Base-by-base conservation (phyloP, 2,329 filamentous ascomycete species). In the Colletotrichum lini region DNA sequence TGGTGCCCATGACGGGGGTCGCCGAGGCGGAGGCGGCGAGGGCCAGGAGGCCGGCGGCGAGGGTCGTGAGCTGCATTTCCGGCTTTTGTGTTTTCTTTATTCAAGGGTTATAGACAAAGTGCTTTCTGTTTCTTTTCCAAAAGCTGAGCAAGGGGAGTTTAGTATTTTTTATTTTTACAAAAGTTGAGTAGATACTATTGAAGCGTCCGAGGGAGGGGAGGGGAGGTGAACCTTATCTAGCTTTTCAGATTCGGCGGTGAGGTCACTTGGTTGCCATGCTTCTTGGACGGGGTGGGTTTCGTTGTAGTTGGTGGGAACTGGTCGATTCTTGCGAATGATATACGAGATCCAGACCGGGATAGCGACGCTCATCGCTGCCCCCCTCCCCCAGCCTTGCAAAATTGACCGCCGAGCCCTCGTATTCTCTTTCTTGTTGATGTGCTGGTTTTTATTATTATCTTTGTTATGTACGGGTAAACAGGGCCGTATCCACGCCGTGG, bases 21-120 rank as follows among this genome's bases (percentile, higher is more conserved):
- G 68, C 68, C 18, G 18, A 49, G 50, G 65, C 58, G 35, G 65
- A 49, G 6, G 58, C 52, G 21, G 68, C 58, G 30, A 71, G 30
- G 30, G 68, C 65, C 65, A 68, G 4, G 7, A 71, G 47, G 53
- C 50, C 58, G 57, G 58, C 45, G 26, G 60, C 10, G 45, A 65
- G 13, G 5, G 47, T 70, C 15, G 58, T 54, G 58, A 64, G 10
- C 53, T 67, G 65, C 68, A 71, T 71, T 7, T 38, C 13, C n/a
- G 18, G 44, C 3, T 16, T 15, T n/a, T 12, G 45, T 8, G 9
- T 10, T 30, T 30, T 30, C 30, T 30, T 8, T 30, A 8, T 30
- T 30, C 30, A 8, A 30, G 30, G 30, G 4, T 30, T 30, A 30
- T 7, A 30, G 30, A 30, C 30, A 8, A 7, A 30, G 30, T 30